Evolutionary conservation across 805 yeast species (phyloP).

Genomic region (Sugiyamaella smithiae): DNA sequence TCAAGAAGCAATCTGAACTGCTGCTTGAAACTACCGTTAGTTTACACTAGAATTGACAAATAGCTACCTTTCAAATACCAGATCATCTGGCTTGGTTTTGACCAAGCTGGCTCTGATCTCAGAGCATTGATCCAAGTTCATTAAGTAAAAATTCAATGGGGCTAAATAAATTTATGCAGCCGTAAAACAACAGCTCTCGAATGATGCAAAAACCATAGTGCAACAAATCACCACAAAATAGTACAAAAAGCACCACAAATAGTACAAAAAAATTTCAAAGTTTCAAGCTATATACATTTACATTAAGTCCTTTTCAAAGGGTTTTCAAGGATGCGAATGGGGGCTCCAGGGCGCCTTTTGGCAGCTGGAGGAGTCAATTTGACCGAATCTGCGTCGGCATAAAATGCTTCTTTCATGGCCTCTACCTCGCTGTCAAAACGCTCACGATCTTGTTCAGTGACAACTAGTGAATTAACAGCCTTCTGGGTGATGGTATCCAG

Average conservation of each 20-base stretch:
- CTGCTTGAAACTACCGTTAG: constrained; percentile 18
- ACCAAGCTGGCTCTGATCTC: constrained; percentile 18
- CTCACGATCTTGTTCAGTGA: constrained; percentile 49
- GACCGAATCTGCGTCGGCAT: constrained; percentile 23
- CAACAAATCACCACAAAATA: too few species aligned
- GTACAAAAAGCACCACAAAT: too few species aligned
- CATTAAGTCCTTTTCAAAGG: too few species aligned
- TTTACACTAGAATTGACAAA: neutral
- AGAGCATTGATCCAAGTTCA: constrained; percentile 1
- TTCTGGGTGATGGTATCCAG: constrained; percentile 51
- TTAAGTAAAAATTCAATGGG: neutral
- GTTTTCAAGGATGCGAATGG: constrained; percentile 19
- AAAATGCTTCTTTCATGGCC: constrained; percentile 47
- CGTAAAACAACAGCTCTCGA: too few species aligned
- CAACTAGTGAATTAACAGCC: constrained; percentile 52
- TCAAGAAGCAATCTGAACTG: constrained; percentile 33
- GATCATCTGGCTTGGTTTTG: constrained; percentile 19
- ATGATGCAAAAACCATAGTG: too few species aligned
- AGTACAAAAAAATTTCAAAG: too few species aligned
- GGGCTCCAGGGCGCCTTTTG: constrained; percentile 11
- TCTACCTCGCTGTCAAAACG: constrained; percentile 64
- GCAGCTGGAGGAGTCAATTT: constrained; percentile 8
- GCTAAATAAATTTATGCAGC: too few species aligned
- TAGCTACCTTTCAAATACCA: constrained; percentile 20
- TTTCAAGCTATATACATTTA: too few species aligned